Percentiles rank a stretch among this genome's conserved stretches.
Conservation (phyloP, 225 moss, liverwort and hornwort species). For the Climacium dendroides region DNA sequence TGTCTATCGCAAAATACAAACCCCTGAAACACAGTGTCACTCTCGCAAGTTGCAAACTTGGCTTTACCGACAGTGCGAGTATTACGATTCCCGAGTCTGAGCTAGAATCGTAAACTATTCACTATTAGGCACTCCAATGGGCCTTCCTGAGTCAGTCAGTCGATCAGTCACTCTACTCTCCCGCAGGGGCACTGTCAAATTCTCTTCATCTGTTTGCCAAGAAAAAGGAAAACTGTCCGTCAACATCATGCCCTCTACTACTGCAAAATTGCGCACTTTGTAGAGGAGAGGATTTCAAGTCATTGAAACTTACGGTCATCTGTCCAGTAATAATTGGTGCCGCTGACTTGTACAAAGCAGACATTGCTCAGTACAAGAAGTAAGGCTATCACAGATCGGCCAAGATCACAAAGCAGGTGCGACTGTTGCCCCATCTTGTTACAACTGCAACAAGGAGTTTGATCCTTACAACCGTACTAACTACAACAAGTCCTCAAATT, state of each 20-base stretch:
- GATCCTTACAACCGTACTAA: background rate
- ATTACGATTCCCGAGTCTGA: background rate
- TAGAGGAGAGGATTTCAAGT: background rate
- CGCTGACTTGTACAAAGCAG: background rate
- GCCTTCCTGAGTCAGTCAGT: background rate
- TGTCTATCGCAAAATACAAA: background rate
- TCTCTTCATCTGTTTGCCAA: background rate
- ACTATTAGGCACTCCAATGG: background rate
- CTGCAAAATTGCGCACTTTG: too few species aligned
- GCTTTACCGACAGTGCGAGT: background rate
- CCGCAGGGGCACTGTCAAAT: background rate
- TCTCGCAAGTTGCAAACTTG: background rate
- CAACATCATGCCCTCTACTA: background rate
- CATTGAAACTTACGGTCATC: background rate
- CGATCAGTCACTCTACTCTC: background rate
- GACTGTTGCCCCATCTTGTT: background rate
- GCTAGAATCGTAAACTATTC: background rate
- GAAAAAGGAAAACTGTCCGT: background rate
- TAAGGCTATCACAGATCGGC: background rate
- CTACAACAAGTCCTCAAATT: background rate
- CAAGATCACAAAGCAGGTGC: background rate
- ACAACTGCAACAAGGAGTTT: background rate
- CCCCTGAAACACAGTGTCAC: background rate
- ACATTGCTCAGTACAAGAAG: background rate
- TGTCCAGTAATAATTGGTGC: fast-evolving